Percentiles rank a stretch among this genome's conserved stretches.
These are phyloP conservation scores for Pseudocercospora crystallina DNA, from an alignment of 2,329 filamentous ascomycete genomes.

Conservation along the genomic window DNA sequence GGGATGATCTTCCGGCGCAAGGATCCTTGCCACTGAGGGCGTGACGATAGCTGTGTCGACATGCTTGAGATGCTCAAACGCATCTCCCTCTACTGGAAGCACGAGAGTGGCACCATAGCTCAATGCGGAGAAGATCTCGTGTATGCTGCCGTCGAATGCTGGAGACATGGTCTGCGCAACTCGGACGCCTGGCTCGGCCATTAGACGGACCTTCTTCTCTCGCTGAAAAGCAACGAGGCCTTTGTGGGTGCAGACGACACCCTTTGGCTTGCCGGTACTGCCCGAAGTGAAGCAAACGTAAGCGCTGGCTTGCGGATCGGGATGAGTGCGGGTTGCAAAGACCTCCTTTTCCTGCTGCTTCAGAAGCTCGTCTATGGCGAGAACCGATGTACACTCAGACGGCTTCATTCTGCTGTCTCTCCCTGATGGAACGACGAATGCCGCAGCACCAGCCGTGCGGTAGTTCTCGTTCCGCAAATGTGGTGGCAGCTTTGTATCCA, in stretches of 20 bases:
- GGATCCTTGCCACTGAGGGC: too few relatives aligned
- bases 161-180: slow-evolving; percentile 8
- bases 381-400: too few relatives aligned
- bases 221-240: slow-evolving; percentile 6
- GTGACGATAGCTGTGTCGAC: too few relatives aligned
- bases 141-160: slow-evolving; percentile 4
- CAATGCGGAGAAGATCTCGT: slow-evolving; percentile 2
- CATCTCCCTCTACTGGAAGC: neutral
- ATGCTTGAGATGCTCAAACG: too few relatives aligned
- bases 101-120: slow-evolving; percentile 4
- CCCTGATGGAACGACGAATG: too few relatives aligned
- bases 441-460: too few relatives aligned
- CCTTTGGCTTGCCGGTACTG: slow-evolving; percentile 3
- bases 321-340: neutral
- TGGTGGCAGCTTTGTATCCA: too few relatives aligned
- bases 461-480: too few relatives aligned
- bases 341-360: too few relatives aligned
- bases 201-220: slow-evolving; percentile 1
- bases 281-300: slow-evolving; percentile 9
- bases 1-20: too few relatives aligned
- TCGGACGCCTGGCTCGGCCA: neutral
- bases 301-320: neutral
- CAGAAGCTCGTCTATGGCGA: too few relatives aligned
- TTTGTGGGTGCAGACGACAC: slow-evolving; percentile 2
- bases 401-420: too few relatives aligned